Evolutionary conservation across 805 yeast genomes (phyloP).

Genomic region (Saturnispora saitoi): DNA sequence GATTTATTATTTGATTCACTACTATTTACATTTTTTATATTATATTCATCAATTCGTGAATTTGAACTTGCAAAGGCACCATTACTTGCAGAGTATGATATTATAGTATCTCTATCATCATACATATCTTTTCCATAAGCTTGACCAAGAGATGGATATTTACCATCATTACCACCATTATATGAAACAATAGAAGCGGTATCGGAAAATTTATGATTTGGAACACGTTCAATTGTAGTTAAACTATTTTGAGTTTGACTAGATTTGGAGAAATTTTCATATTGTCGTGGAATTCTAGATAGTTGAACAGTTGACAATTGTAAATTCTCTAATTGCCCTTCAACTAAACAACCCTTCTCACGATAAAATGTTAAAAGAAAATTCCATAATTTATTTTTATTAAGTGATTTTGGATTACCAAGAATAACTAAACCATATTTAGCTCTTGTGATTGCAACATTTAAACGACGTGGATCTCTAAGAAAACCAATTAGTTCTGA

Average conservation of each 20-base stretch:
- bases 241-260: slow-evolving; percentile 5
- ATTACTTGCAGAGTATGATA: slow-evolving; percentile 6
- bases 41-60: slow-evolving; percentile 4
- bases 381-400: slow-evolving; percentile 69
- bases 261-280: slow-evolving; percentile 4
- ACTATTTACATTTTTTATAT: not conserved
- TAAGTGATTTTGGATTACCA: slow-evolving; percentile 77
- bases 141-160: slow-evolving; percentile 1
- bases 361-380: slow-evolving; percentile 68
- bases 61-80: slow-evolving; percentile 1
- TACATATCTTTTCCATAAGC: slow-evolving; percentile 8
- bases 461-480: slow-evolving; percentile 76
- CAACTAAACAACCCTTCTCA: slow-evolving; percentile 81
- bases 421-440: slow-evolving; percentile 70
- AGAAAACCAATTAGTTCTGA: slow-evolving; percentile 72
- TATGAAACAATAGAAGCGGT: slow-evolving; percentile 33
- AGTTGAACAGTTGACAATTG: slow-evolving; percentile 61
- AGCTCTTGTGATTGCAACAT: slow-evolving; percentile 87
- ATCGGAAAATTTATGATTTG: slow-evolving; percentile 26
- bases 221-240: slow-evolving; percentile 6
- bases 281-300: slow-evolving; percentile 13
- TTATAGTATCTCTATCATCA: slow-evolving; percentile 7
- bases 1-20: slow-evolving; percentile 7
- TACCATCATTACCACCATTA: slow-evolving; percentile 17
- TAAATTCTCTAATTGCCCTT: slow-evolving; percentile 75